These are phyloP conservation scores for Boletus sp. DNA, from an alignment of 768 basidiomycete species.

Conservation along the genomic window DNA sequence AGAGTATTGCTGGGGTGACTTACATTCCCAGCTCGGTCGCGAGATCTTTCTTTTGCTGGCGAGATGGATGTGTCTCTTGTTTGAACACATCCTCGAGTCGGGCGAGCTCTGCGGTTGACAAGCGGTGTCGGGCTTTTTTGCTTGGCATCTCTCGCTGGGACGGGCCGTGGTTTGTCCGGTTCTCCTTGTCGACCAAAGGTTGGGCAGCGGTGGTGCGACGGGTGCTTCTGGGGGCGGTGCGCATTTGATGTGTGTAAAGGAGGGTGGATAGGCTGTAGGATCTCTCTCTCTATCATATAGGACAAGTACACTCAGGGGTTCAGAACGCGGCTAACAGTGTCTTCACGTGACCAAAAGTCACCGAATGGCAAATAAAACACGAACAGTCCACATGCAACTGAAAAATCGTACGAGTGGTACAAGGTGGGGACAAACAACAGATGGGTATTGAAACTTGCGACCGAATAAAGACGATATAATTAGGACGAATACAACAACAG, in stretches of 20 bases:
- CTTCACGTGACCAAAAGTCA: constrained; percentile 19
- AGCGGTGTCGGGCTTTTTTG: constrained; percentile 36
- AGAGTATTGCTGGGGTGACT: neutral
- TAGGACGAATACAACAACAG: constrained; percentile 17
- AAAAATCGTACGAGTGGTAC: neutral
- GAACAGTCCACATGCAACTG: neutral
- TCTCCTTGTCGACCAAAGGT: constrained; percentile 16
- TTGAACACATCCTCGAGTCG: constrained; percentile 28
- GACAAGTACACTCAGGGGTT: constrained; percentile 1
- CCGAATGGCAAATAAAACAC: neutral
- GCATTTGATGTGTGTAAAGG: constrained; percentile 24
- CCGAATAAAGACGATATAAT: constrained; percentile 31
- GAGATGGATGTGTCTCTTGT: constrained; percentile 29
- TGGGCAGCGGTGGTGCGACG: constrained; percentile 20
- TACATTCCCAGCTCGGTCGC: constrained; percentile 29
- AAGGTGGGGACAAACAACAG: constrained; percentile 8
- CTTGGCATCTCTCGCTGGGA: neutral
- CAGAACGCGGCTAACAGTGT: constrained; percentile 23
- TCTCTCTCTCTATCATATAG: neutral
- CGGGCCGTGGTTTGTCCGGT: constrained; percentile 1
- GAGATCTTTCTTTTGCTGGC: constrained; percentile 28
- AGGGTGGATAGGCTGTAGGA: constrained; percentile 24
- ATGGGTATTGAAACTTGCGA: neutral
- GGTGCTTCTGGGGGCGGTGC: constrained; percentile 23
- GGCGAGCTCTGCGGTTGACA: constrained; percentile 31